Conservation (phyloP, 768 basidiomycete species). For the Tulasnella sp. region DNA sequence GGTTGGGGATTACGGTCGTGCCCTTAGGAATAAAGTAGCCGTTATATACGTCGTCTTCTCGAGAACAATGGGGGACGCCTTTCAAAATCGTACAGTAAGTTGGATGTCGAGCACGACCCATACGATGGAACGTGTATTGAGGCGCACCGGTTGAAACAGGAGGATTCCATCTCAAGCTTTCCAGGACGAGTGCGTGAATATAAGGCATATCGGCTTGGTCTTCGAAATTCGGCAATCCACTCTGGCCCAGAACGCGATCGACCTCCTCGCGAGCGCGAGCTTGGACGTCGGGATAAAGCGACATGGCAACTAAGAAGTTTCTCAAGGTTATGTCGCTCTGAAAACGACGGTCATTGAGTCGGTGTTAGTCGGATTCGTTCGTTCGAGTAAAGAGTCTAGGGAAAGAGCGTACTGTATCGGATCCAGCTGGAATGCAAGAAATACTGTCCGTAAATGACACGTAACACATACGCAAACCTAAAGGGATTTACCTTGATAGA, state of each 20-base stretch:
- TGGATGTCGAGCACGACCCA: not conserved
- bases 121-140: not conserved
- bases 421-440: not conserved
- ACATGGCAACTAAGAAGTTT: not conserved
- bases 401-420: not conserved
- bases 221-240: constrained; percentile 29
- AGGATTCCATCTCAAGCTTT: constrained; percentile 32
- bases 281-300: constrained; percentile 26
- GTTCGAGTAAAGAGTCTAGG: not conserved
- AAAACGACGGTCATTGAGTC: not conserved
- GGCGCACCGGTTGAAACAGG: constrained; percentile 41
- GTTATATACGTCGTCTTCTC: constrained; percentile 18
- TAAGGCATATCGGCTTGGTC: constrained; percentile 35
- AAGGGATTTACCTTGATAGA: not conserved
- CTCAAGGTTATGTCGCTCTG: not conserved
- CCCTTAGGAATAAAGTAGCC: constrained; percentile 12
- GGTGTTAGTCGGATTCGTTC: not conserved
- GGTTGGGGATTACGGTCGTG: constrained; percentile 1
- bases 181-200: constrained; percentile 31
- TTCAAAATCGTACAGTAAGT: not conserved
- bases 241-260: constrained; percentile 29
- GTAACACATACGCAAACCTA: not conserved
- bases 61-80: constrained; percentile 4
- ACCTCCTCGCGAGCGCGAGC: constrained; percentile 31
- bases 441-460: not conserved